phyloP scores from a whole-genome alignment of 2,329 filamentous ascomycete genomes.

The Fusarium xyrophilum region DNA sequence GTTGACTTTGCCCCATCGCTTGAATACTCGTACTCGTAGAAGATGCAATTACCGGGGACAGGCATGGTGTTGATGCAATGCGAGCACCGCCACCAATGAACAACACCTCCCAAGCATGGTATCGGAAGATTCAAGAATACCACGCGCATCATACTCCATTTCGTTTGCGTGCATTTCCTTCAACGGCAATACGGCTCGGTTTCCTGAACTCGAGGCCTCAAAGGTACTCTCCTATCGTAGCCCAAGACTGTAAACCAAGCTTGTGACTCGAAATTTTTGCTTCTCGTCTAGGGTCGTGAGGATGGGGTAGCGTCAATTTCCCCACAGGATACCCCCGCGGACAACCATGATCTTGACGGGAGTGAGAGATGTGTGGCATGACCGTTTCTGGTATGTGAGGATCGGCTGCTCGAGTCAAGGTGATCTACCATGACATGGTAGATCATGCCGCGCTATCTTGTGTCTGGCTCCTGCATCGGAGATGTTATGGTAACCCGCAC shows the following conservation, averaged over 20 bases:
- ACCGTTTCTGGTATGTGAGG: constrained; percentile 12
- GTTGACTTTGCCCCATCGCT: constrained; percentile 1
- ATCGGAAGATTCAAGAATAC: background rate
- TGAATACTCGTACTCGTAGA: constrained; percentile 11
- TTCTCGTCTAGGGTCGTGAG: constrained; percentile 27
- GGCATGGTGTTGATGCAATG: constrained; percentile 19
- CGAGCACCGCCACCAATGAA: constrained; percentile 9
- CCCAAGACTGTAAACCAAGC: constrained; percentile 30
- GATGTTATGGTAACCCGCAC: constrained; percentile 11
- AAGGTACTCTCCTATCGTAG: constrained; percentile 30
- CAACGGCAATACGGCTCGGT: constrained; percentile 6
- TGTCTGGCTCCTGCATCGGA: constrained; percentile 21
- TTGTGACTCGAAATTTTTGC: constrained; percentile 37
- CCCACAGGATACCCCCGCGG: constrained; percentile 35
- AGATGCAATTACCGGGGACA: constrained; percentile 26
- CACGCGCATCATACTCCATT: background rate
- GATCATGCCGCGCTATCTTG: constrained; percentile 18
- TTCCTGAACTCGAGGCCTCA: constrained; percentile 32
- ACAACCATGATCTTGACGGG: constrained; percentile 13
- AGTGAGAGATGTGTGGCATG: constrained; percentile 7
- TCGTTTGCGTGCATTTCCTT: constrained; percentile 1
- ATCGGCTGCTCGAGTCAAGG: constrained; percentile 32
- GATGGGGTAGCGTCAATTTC: constrained; percentile 40
- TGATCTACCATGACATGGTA: constrained; percentile 14
- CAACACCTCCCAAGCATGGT: constrained; percentile 1